These are phyloP conservation scores for Ascoidea rubescens DNA, from an alignment of 805 yeast genomes.

Conservation along the genomic window DNA sequence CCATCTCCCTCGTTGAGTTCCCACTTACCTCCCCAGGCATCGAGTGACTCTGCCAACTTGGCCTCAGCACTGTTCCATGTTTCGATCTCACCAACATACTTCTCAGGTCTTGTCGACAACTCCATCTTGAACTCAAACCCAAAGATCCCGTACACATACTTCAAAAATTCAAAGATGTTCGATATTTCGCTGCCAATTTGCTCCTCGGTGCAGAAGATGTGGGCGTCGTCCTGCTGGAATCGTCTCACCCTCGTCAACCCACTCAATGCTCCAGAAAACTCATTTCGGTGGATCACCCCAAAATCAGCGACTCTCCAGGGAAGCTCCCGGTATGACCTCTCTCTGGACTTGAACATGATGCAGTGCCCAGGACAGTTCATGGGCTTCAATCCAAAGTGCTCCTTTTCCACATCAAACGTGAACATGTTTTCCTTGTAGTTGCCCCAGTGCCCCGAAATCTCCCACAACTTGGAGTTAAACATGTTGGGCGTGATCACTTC, in stretches of 20 bases:
- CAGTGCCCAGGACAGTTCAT: constrained; percentile 93
- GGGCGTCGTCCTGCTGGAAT: constrained; percentile 99
- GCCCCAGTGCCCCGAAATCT: constrained; percentile 97
- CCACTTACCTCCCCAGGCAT: constrained; percentile 83
- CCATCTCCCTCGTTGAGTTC: constrained; percentile 95
- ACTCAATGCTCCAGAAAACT: constrained; percentile 87
- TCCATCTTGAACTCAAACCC: constrained; percentile 96
- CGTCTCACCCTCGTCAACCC: constrained; percentile 95
- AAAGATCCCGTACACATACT: constrained; percentile 76
- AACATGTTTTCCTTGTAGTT: constrained; percentile 98
- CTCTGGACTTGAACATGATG: constrained; percentile 79
- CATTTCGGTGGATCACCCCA: constrained; percentile 95
- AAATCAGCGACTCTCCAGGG: constrained; percentile 99
- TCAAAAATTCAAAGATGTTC: constrained; percentile 74
- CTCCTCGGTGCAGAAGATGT: constrained; percentile 86
- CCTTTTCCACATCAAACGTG: constrained; percentile 93
- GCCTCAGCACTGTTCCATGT: constrained; percentile 90
- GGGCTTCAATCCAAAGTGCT: constrained; percentile 86
- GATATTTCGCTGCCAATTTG: constrained; percentile 82
- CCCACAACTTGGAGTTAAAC: constrained; percentile 97
- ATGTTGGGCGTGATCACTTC: constrained; percentile 99
- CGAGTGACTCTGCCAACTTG: constrained; percentile 70
- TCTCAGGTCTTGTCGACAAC: constrained; percentile 93
- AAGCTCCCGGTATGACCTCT: constrained; percentile 89
- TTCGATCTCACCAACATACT: constrained; percentile 85